These are phyloP conservation scores for Amanita pseudoporphyria DNA, from an alignment of 768 basidiomycete genomes.

Conservation along the genomic window DNA sequence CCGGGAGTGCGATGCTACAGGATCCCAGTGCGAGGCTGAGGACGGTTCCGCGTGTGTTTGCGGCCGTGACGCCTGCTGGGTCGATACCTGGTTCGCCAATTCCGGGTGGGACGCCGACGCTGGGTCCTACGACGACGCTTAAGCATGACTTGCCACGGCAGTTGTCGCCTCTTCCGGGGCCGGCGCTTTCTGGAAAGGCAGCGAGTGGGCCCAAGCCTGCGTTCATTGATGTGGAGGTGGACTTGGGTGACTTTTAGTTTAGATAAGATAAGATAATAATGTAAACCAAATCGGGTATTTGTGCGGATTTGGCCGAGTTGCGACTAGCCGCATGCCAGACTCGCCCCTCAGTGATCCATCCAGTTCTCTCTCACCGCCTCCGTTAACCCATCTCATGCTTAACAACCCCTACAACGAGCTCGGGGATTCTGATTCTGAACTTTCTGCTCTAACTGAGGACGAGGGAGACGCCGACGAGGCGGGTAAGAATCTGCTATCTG, in stretches of 20 bases:
- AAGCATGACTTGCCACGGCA: conserved; percentile 11
- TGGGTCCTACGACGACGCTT: conserved; percentile 19
- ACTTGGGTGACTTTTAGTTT: conserved; percentile 7
- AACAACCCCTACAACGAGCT: conserved; percentile 9
- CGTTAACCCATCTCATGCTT: background rate
- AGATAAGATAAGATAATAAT: background rate
- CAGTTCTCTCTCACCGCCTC: conserved; percentile 36
- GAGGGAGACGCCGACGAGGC: conserved; percentile 40
- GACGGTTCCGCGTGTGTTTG: conserved; percentile 50
- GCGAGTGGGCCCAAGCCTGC: conserved; percentile 20
- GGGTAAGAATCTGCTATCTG: conserved; percentile 11
- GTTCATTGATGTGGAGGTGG: conserved; percentile 22
- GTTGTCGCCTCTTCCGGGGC: conserved; percentile 18
- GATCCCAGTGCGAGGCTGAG: conserved; percentile 65
- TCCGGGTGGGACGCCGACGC: conserved; percentile 27
- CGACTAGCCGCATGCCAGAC: conserved; percentile 31
- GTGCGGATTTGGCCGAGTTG: background rate
- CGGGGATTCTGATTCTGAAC: conserved; percentile 56
- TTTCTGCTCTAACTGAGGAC: conserved; percentile 79
- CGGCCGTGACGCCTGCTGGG: conserved; percentile 39
- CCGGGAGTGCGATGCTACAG: conserved; percentile 25
- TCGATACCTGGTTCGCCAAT: conserved; percentile 54
- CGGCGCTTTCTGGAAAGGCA: conserved; percentile 10
- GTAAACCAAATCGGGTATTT: background rate
- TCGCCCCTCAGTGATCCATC: conserved; percentile 62